Evolutionary conservation across 805 yeast species (phyloP).

Genomic region (Kodamaea leandrae): DNA sequence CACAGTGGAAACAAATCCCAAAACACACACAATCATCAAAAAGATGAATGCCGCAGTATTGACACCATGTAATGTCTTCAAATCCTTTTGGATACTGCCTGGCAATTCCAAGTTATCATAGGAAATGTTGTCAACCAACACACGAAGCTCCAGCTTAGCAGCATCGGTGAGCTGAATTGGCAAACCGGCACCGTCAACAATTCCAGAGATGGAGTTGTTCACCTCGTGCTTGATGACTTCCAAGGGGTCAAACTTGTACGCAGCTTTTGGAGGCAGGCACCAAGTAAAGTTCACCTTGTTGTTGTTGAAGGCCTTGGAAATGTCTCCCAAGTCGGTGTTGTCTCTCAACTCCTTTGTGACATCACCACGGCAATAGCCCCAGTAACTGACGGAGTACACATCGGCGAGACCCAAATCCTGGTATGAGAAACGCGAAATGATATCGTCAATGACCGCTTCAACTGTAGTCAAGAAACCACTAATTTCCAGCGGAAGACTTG

Average conservation of each 20-base stretch:
- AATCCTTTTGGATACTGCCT: slow-evolving; percentile 45
- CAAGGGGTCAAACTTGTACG: slow-evolving; percentile 57
- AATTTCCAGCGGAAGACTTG: not conserved
- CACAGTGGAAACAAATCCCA: slow-evolving; percentile 46
- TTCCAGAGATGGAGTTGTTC: slow-evolving; percentile 23
- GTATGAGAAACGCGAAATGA: slow-evolving; percentile 21
- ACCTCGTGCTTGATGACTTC: slow-evolving; percentile 32
- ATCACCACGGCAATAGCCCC: slow-evolving; percentile 45
- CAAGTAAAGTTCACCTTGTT: slow-evolving; percentile 33
- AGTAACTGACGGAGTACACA: slow-evolving; percentile 37
- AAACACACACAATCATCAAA: slow-evolving; percentile 26
- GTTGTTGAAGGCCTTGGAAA: slow-evolving; percentile 24
- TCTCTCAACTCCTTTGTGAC: slow-evolving; percentile 3
- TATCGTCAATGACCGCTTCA: slow-evolving; percentile 19
- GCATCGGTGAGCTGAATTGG: slow-evolving; percentile 14
- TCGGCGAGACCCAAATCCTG: slow-evolving; percentile 39
- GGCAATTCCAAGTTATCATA: slow-evolving; percentile 50
- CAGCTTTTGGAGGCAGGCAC: slow-evolving; percentile 56
- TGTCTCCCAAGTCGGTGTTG: not conserved
- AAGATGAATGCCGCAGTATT: slow-evolving; percentile 56
- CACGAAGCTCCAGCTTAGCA: slow-evolving; percentile 19
- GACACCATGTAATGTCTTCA: slow-evolving; percentile 43
- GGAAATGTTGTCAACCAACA: slow-evolving; percentile 21
- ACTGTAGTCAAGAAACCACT: slow-evolving; percentile 12
- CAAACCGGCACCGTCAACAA: slow-evolving; percentile 24